Evolutionary conservation across 2,329 filamentous ascomycete species (phyloP).

Genomic region (Phaeosphaeria sp.): DNA sequence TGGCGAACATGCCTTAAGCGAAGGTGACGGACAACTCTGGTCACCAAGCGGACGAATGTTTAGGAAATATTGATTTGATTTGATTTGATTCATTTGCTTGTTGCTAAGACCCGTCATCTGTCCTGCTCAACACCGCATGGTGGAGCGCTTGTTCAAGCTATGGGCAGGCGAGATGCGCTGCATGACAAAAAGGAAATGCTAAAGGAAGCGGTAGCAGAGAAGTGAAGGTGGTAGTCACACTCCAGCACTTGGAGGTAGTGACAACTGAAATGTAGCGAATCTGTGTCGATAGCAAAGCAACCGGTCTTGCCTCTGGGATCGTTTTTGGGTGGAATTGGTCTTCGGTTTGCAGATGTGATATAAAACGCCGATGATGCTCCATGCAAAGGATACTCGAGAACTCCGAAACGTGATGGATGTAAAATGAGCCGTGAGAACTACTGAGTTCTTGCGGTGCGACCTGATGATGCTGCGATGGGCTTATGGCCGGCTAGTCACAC

Average conservation of each 20-base stretch:
- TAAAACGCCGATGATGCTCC: conserved; percentile 45
- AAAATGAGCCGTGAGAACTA: neutral
- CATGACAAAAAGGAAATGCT: conserved; percentile 6
- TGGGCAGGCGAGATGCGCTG: conserved; percentile 31
- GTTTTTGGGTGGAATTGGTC: conserved; percentile 1
- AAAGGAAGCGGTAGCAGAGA: conserved; percentile 23
- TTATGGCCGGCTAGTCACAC: conserved; percentile 33
- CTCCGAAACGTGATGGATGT: conserved; percentile 13
- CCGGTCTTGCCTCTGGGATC: conserved; percentile 7
- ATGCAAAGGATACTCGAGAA: conserved; percentile 15
- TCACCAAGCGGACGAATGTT: neutral
- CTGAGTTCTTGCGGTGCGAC: conserved; percentile 6
- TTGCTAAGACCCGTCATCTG: conserved; percentile 35
- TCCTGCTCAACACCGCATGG: conserved; percentile 35
- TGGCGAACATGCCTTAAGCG: neutral
- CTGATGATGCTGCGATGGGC: conserved; percentile 6
- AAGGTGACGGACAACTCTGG: neutral
- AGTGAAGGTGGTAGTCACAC: conserved; percentile 37
- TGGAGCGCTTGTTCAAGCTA: conserved; percentile 42
- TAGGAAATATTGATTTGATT: neutral
- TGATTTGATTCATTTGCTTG: conserved; percentile 5
- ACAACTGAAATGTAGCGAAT: conserved; percentile 23
- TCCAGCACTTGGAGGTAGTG: conserved; percentile 47
- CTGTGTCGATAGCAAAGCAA: conserved; percentile 7
- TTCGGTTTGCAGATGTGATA: conserved; percentile 20